phyloP scores from a whole-genome alignment of 371 early-diverging fungal species.

The Circinella minor region DNA sequence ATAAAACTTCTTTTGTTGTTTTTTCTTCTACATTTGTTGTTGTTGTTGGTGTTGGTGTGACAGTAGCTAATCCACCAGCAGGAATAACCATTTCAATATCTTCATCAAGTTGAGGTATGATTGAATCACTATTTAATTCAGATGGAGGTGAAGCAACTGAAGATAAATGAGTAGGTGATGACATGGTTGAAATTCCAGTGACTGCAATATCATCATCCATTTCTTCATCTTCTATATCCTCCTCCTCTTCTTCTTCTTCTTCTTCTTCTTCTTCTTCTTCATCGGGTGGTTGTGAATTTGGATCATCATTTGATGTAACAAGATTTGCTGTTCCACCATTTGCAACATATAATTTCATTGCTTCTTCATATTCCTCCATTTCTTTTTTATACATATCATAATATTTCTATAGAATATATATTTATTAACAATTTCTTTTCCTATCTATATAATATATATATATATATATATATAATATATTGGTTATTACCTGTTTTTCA shows the following conservation, averaged over 20 bases:
- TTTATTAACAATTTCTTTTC: neutral
- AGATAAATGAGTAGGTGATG: slow-evolving; percentile 9
- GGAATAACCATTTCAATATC: neutral
- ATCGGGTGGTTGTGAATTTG: slow-evolving; percentile 5
- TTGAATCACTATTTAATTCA: slow-evolving; percentile 11
- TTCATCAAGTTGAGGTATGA: neutral
- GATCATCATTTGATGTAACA: neutral
- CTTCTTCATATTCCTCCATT: slow-evolving; percentile 53
- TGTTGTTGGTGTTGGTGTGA: neutral
- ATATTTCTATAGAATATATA: slow-evolving; percentile 42
- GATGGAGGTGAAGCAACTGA: neutral
- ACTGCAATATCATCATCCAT: slow-evolving; percentile 6
- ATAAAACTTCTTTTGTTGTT: neutral
- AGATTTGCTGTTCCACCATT: neutral
- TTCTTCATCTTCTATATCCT: slow-evolving; percentile 15
- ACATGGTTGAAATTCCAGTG: slow-evolving; percentile 2
- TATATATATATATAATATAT: neutral
- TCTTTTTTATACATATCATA: slow-evolving; percentile 56
- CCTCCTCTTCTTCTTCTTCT: neutral
- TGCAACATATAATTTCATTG: slow-evolving; percentile 49
- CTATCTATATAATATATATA: too few species aligned
- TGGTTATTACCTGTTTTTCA: slow-evolving; percentile 53
- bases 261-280: neutral
- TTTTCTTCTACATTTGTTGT: too few species aligned
- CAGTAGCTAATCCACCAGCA: neutral